Conservation (phyloP, 2,329 filamentous ascomycete genomes). For the Penicillium sp. region DNA sequence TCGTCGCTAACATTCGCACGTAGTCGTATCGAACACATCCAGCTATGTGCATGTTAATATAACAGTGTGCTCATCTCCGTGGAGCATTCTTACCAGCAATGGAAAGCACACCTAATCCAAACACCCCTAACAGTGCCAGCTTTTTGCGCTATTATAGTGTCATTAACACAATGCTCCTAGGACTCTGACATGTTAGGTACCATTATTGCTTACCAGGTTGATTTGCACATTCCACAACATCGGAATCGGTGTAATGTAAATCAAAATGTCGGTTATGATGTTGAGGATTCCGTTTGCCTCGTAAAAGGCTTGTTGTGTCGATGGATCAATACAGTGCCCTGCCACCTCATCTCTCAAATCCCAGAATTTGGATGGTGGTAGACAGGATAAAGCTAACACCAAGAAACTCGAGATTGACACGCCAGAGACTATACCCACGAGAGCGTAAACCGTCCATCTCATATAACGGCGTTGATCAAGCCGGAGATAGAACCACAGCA, state of each 20-base stretch:
- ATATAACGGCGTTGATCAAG: not conserved
- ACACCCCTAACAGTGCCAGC: no score
- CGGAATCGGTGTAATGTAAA: not conserved
- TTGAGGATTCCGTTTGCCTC: not conserved
- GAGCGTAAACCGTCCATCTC: not conserved
- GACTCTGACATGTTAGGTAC: not conserved
- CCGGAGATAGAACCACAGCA: conserved; percentile 1
- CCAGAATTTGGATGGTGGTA: not conserved
- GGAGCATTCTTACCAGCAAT: no score
- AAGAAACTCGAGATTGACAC: not conserved
- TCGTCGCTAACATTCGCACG: not conserved
- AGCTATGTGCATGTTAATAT: not conserved
- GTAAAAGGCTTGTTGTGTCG: not conserved
- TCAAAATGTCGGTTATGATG: not conserved
- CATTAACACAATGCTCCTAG: no score
- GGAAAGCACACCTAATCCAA: no score
- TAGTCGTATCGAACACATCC: not conserved
- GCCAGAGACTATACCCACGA: not conserved
- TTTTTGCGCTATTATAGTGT: no score
- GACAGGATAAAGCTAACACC: not conserved
- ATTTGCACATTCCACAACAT: not conserved
- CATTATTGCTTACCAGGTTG: not conserved
- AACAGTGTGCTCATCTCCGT: no score
- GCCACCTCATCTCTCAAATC: not conserved
- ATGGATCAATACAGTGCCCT: not conserved